These are phyloP conservation scores for Ustilago tritici DNA, from an alignment of 1,284 basidiomycete genomes.

Conservation along the genomic window DNA sequence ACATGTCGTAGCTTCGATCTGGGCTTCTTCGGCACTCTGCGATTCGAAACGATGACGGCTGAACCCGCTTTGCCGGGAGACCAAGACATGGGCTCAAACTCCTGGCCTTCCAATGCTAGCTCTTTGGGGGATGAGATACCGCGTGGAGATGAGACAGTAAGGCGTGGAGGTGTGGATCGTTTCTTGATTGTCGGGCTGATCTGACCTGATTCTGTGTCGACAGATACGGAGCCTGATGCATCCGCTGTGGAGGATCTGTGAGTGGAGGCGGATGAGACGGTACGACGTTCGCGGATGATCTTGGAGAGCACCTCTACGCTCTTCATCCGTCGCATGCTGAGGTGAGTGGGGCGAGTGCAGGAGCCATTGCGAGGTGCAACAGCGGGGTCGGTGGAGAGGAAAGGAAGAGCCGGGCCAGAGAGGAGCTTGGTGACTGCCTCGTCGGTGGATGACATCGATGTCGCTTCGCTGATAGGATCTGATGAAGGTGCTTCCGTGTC, in stretches of 20 bases:
- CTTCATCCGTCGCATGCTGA: constrained; percentile 49
- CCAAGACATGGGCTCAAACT: constrained; percentile 50
- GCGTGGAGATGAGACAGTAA: constrained; percentile 48
- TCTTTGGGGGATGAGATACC: constrained; percentile 52
- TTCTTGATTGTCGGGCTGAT: constrained; percentile 36
- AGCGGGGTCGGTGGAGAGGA: constrained; percentile 46
- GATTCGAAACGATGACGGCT: constrained; percentile 32
- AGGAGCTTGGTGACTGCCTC: constrained; percentile 30
- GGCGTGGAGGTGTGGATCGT: constrained; percentile 37
- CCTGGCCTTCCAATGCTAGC: constrained; percentile 31
- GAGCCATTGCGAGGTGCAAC: constrained; percentile 46
- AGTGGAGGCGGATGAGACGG: constrained; percentile 5
- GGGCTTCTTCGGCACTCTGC: constrained; percentile 29
- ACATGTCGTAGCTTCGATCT: constrained; percentile 28
- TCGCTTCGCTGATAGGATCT: background rate
- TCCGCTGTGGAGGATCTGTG: background rate
- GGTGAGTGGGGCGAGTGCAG: constrained; percentile 37
- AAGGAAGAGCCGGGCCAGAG: constrained; percentile 36
- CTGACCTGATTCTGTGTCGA: constrained; percentile 16
- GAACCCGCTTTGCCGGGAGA: constrained; percentile 27
- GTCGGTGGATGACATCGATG: constrained; percentile 6
- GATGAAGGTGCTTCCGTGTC: background rate
- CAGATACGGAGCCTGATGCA: background rate
- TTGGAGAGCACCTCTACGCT: constrained; percentile 51
- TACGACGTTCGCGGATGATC: constrained; percentile 36